Evolutionary conservation across 352 stramenopile genomes (phyloP).

Genomic region (Globisporangium iwayamae): DNA sequence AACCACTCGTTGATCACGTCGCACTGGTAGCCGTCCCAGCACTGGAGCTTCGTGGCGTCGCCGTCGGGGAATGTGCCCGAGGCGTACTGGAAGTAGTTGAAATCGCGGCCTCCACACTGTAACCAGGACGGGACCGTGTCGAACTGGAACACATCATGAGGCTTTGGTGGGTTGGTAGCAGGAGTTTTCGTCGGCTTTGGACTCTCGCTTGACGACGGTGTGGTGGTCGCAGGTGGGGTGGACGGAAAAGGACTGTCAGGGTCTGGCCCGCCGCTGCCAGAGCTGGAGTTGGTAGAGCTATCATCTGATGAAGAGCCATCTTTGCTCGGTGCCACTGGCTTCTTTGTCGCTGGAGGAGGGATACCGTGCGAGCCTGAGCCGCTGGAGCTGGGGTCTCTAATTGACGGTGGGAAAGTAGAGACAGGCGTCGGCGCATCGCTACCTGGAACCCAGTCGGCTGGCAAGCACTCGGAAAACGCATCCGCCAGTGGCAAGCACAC

Average conservation of each 20-base stretch:
- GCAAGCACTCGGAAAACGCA: slow-evolving; percentile 14
- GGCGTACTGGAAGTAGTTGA: slow-evolving; percentile 31
- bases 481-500: slow-evolving; percentile 9
- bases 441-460: not conserved
- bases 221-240: not conserved
- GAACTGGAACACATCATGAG: slow-evolving; percentile 10
- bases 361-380: not conserved
- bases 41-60: slow-evolving; percentile 22
- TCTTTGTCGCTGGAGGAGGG: not conserved
- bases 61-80: slow-evolving; percentile 3
- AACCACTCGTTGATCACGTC: slow-evolving; percentile 33
- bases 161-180: not conserved
- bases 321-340: not conserved
- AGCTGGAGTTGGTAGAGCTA: not conserved
- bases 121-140: slow-evolving; percentile 18
- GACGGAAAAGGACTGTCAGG: not conserved
- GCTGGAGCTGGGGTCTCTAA: not conserved
- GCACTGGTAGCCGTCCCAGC: slow-evolving; percentile 25
- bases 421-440: not conserved
- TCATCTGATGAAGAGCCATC: not conserved
- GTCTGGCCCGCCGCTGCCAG: not conserved
- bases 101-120: slow-evolving; percentile 27
- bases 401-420: not conserved
- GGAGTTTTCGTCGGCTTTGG: not conserved
- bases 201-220: not conserved